Evolutionary conservation across 345 rosid species (phyloP).

Genomic region (Eucalyptus erythrocorys): DNA sequence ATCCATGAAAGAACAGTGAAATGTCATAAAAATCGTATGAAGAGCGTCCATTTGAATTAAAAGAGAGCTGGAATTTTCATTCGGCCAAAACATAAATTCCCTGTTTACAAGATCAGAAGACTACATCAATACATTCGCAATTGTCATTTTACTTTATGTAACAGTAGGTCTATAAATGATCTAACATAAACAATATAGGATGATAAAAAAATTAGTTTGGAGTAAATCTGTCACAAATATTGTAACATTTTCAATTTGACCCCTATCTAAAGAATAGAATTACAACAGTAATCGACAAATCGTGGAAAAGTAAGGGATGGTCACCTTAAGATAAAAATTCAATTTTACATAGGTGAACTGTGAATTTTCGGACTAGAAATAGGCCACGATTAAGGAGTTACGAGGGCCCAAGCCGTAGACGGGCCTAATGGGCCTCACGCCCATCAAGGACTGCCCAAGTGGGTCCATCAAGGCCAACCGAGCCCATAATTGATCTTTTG

Average conservation of each 20-base stretch:
- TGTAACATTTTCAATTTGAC: too few relatives aligned
- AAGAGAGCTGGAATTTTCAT: neutral
- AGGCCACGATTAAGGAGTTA: fast-evolving
- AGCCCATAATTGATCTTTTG: too few relatives aligned
- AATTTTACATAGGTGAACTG: too few relatives aligned
- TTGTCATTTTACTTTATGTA: neutral
- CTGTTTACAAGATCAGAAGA: neutral
- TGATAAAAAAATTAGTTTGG: neutral
- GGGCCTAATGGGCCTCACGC: too few relatives aligned
- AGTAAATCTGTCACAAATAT: too few relatives aligned
- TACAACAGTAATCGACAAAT: too few relatives aligned
- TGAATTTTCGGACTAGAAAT: fast-evolving
- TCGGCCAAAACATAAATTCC: neutral
- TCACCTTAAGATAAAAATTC: too few relatives aligned
- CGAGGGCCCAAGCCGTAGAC: too few relatives aligned
- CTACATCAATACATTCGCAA: neutral
- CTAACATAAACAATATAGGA: neutral
- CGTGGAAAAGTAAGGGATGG: too few relatives aligned
- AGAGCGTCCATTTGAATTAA: neutral
- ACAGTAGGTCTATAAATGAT: neutral
- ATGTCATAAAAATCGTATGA: neutral
- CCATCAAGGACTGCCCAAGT: too few relatives aligned
- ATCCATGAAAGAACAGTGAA: neutral
- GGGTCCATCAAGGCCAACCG: too few relatives aligned
- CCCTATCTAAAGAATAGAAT: too few relatives aligned